Conservation (phyloP, 179 eudicot genomes). For the Silene noctiflora region DNA sequence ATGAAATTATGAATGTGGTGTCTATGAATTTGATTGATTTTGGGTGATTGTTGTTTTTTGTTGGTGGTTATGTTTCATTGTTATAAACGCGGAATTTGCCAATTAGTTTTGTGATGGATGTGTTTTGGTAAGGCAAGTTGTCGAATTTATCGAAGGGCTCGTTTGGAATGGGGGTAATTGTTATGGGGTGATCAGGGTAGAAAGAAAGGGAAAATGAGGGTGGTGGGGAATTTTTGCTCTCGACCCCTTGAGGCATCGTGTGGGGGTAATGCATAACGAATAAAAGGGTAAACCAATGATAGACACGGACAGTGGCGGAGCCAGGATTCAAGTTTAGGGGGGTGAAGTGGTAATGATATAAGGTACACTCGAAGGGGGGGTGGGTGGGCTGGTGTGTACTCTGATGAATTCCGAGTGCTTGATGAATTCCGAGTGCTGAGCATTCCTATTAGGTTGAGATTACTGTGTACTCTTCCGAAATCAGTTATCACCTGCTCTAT, state of each 20-base stretch:
- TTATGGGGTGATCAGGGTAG: neutral
- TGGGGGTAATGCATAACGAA: too few species aligned
- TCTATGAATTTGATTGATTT: neutral
- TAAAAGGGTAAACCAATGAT: too few species aligned
- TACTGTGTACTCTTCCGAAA: neutral
- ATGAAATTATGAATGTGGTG: neutral
- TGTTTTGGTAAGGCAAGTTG: neutral
- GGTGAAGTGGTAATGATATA: too few species aligned
- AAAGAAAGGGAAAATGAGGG: neutral
- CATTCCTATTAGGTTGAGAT: neutral
- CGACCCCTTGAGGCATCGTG: too few species aligned
- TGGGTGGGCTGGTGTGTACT: too few species aligned
- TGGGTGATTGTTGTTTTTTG: neutral
- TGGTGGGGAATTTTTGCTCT: too few species aligned
- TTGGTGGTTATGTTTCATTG: neutral
- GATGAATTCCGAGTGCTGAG: neutral
- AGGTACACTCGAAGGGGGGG: too few species aligned
- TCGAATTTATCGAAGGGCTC: neutral
- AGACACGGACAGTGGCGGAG: too few species aligned
- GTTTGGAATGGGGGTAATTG: neutral
- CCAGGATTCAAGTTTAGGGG: too few species aligned
- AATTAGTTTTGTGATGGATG: neutral
- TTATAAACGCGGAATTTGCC: neutral
- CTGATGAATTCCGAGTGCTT: neutral
- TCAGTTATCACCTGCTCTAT: too few species aligned